Base-by-base conservation (phyloP, 2,329 filamentous ascomycete species). In the Diaporthe citriasiana region DNA sequence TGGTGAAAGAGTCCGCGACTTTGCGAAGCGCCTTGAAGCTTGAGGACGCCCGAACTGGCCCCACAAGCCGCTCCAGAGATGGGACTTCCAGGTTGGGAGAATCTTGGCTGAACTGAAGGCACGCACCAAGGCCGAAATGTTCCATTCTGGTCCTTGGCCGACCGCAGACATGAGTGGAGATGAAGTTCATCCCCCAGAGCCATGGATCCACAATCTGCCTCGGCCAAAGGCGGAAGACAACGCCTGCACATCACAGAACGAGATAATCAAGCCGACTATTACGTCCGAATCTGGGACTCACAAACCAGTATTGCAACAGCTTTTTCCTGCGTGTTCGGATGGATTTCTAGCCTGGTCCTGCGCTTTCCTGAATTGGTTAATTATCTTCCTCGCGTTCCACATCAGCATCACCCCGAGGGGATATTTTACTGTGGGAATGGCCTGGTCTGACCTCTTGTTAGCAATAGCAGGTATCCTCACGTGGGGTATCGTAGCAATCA, bases 71-170 rank as follows among this genome's bases (percentile, higher is more conserved):
- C 79, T 79, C 19, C 77, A 77, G 27, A 82, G 81, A 51, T 77
- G 83, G 63, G 79, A 80, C 51, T 78, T 80, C 0, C 80, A 81
- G 53, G 77, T 83, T 10, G 78, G 80, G 40, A 81, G 80, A 22
- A 80, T 83, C 8, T 76, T 83, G 40, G 77, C 80, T 2, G 81
- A 82, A 71, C 76, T 83, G 8, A 72, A 78, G 45, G 76, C 77
- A 10, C 60, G 78, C 1, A 83, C 81, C 0, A 78, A 83, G 10
- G 78, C 79, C 0, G 79, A 83, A 65, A 83, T 83, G 82, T 81
- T 81, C 0, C 81, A 82, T 47, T 82, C 79, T 70, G 82, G 82
- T 70, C 82, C 82, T 22, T 83, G 81, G 82, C 82, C 82, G 0
- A 83, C 80, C 1, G 75, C 81, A 9, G 80, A 82, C 53, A 83